Evolutionary conservation across 2,329 filamentous ascomycete species (phyloP).

Genomic region (Dothideomycetes sp.): DNA sequence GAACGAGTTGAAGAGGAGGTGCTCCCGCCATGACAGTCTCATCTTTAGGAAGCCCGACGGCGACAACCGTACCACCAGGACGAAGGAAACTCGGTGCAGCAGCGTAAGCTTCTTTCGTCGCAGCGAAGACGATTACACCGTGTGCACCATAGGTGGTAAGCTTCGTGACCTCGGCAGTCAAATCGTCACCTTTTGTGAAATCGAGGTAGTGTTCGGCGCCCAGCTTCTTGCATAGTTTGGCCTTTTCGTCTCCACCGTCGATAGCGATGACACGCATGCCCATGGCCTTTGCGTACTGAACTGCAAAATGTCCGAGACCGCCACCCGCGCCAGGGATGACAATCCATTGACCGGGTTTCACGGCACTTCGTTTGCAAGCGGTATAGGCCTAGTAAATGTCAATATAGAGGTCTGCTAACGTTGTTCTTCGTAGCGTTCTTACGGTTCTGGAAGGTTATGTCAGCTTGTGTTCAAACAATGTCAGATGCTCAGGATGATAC

Average conservation of each 20-base stretch:
- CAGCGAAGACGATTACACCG: slow-evolving; percentile 30
- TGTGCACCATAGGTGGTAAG: slow-evolving; percentile 32
- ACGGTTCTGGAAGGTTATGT: neutral
- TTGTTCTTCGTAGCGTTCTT: neutral
- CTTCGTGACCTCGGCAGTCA: slow-evolving; percentile 27
- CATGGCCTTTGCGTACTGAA: slow-evolving; percentile 27
- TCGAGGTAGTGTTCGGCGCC: slow-evolving; percentile 32
- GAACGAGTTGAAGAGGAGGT: slow-evolving; percentile 29
- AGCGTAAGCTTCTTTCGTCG: slow-evolving; percentile 29
- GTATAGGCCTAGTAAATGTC: slow-evolving; percentile 18
- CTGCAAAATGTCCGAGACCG: slow-evolving; percentile 18
- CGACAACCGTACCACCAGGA: slow-evolving; percentile 30
- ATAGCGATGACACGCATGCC: slow-evolving; percentile 32
- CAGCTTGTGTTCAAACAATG: neutral
- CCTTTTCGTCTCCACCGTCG: slow-evolving; percentile 30
- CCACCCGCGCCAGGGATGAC: slow-evolving; percentile 32
- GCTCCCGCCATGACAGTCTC: slow-evolving; percentile 29
- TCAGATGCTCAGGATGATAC: slow-evolving; percentile 2
- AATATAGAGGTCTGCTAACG: no score
- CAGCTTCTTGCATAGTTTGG: slow-evolving; percentile 29
- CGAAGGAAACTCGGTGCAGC: slow-evolving; percentile 25
- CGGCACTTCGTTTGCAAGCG: slow-evolving; percentile 26
- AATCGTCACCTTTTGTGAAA: slow-evolving; percentile 27
- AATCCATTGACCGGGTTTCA: slow-evolving; percentile 32
- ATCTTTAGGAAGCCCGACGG: slow-evolving; percentile 29